phyloP scores from a whole-genome alignment of 2,329 filamentous ascomycete species.

The Aspergillus sp. region DNA sequence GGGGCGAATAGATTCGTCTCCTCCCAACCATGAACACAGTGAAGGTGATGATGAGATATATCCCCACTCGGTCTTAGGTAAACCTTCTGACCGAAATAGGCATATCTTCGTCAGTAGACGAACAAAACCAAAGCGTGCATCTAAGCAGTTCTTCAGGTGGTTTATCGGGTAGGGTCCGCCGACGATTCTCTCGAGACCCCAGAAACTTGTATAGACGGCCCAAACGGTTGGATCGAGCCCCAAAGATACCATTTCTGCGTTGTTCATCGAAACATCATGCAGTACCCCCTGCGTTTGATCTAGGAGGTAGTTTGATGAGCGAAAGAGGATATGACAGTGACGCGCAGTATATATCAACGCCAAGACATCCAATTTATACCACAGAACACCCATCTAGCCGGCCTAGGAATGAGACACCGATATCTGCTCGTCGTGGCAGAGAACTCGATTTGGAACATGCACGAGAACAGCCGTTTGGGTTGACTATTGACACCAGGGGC shows the following conservation, averaged over 20 bases:
- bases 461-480: constrained; percentile 4
- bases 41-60: constrained; percentile 16
- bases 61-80: neutral
- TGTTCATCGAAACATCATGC: constrained; percentile 21
- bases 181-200: constrained; percentile 34
- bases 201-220: constrained; percentile 17
- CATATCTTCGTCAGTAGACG: constrained; percentile 9
- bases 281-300: constrained; percentile 11
- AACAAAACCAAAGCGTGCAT: constrained; percentile 1
- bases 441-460: constrained; percentile 1
- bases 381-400: constrained; percentile 9
- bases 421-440: constrained; percentile 8
- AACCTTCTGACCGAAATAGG: constrained; percentile 7
- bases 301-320: constrained; percentile 37
- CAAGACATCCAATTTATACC: constrained; percentile 25
- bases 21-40: neutral
- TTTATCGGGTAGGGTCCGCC: constrained; percentile 32
- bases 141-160: constrained; percentile 21
- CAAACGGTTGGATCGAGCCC: constrained; percentile 14
- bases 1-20: neutral
- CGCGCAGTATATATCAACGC: constrained; percentile 39
- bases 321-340: constrained; percentile 45
- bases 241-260: constrained; percentile 18
- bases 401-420: constrained; percentile 9
- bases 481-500: constrained; percentile 1